phyloP scores from a whole-genome alignment of 129 eudicot genomes.

The Centrapalus pauciflorus region DNA sequence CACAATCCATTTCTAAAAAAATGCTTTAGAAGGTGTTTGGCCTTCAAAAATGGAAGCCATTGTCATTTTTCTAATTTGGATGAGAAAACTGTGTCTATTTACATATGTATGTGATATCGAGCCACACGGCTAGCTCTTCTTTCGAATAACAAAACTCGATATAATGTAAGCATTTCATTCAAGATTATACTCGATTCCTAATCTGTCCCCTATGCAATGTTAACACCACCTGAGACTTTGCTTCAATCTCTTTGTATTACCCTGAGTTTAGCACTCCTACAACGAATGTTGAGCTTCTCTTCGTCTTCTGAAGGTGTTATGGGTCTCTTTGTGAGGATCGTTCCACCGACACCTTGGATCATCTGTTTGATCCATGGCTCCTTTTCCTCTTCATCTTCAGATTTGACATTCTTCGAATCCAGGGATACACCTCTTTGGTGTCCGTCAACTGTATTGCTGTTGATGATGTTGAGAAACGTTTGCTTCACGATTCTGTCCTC shows the following conservation, averaged over 20 bases:
- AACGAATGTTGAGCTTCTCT: constrained; percentile 70
- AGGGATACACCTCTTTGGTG: neutral
- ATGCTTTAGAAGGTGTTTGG: too few species aligned
- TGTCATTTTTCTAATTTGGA: too few species aligned
- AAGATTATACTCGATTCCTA: neutral
- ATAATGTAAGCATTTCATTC: too few species aligned
- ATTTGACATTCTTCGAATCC: constrained; percentile 6
- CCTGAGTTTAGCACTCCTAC: constrained; percentile 94
- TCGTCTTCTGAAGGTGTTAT: constrained; percentile 79
- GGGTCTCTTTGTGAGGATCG: constrained; percentile 83
- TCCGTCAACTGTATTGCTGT: constrained; percentile 16
- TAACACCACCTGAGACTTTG: too few species aligned
- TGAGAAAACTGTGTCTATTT: too few species aligned
- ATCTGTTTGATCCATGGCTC: constrained; percentile 80
- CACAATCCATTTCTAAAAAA: too few species aligned
- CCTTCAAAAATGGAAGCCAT: too few species aligned
- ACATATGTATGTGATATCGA: too few species aligned
- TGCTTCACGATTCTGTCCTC: constrained; percentile 98
- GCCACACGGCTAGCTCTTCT: too few species aligned
- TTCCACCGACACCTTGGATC: constrained; percentile 47
- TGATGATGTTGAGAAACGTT: constrained; percentile 72
- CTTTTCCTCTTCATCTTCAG: constrained; percentile 22
- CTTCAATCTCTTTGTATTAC: constrained; percentile 60
- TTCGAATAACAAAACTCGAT: too few species aligned
- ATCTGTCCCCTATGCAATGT: neutral